phyloP scores from a whole-genome alignment of 768 basidiomycete genomes.

The Tylopilus rubrobrunneus region DNA sequence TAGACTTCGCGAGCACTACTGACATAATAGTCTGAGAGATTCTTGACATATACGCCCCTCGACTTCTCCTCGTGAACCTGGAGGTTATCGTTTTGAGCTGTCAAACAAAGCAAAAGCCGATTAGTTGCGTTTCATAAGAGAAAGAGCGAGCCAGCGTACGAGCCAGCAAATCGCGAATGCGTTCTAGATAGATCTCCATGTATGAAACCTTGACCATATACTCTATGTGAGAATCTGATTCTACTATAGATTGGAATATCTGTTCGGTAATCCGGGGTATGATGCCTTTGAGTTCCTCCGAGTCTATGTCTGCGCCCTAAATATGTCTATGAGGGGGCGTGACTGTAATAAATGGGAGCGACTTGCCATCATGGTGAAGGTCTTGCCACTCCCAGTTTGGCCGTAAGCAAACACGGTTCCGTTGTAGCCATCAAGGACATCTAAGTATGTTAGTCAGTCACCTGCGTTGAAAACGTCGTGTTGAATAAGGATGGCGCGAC shows the following conservation, averaged over 20 bases:
- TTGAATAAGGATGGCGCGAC: background rate
- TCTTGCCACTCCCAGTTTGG: conserved; percentile 95
- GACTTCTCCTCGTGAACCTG: conserved; percentile 99
- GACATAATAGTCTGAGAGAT: conserved; percentile 96
- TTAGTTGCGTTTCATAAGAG: conserved; percentile 4
- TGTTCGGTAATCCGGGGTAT: conserved; percentile 99
- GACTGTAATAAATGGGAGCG: conserved; percentile 1
- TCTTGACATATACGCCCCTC: conserved; percentile 97
- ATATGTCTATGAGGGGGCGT: conserved; percentile 3
- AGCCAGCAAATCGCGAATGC: conserved; percentile 89
- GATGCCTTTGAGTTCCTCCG: conserved; percentile 88
- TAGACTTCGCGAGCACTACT: conserved; percentile 94
- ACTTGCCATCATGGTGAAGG: conserved; percentile 96
- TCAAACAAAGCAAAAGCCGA: background rate
- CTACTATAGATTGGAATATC: conserved; percentile 96
- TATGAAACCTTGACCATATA: conserved; percentile 99
- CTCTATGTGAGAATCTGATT: conserved; percentile 92
- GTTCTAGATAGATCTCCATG: conserved; percentile 99
- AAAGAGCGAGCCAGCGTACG: conserved; percentile 53
- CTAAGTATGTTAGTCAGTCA: conserved; percentile 40
- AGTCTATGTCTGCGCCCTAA: conserved; percentile 97
- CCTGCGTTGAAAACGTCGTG: background rate
- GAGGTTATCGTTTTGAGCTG: conserved; percentile 96
- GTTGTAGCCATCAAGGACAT: conserved; percentile 98
- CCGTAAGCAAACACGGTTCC: conserved; percentile 98